These are phyloP conservation scores for Gaeumannomyces sp. DNA, from an alignment of 2,329 filamentous ascomycete genomes.

Conservation along the genomic window DNA sequence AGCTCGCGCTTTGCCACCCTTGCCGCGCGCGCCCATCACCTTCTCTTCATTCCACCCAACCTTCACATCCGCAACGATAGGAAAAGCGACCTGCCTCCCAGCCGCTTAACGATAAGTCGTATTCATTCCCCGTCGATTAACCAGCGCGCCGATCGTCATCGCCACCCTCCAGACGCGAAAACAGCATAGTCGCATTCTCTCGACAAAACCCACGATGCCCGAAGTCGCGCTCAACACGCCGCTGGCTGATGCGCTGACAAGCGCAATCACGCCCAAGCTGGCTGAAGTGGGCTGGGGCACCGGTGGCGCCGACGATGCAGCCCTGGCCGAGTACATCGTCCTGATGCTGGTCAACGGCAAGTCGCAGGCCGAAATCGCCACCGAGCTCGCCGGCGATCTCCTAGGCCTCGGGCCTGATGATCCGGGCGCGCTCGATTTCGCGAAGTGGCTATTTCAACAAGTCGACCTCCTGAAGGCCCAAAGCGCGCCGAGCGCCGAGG, in stretches of 20 bases:
- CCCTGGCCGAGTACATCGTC: constrained; percentile 91
- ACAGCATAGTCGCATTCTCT: not conserved
- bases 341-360: constrained; percentile 97
- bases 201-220: constrained; percentile 52
- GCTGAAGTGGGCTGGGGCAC: constrained; percentile 89
- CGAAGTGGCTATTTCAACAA: constrained; percentile 89
- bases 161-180: not conserved
- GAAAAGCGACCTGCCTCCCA: not conserved
- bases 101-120: not conserved
- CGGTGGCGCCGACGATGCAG: constrained; percentile 68
- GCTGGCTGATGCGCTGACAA: constrained; percentile 75
- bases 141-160: not conserved
- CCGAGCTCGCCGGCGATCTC: constrained; percentile 82
- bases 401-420: constrained; percentile 79
- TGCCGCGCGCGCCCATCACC: not conserved
- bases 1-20: not conserved
- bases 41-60: not conserved
- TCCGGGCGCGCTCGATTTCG: constrained; percentile 73
- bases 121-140: not conserved
- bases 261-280: constrained; percentile 82
- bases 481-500: constrained; percentile 48
- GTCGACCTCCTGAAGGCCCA: constrained; percentile 59
- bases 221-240: constrained; percentile 73
- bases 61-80: not conserved
- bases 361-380: constrained; percentile 80